Evolutionary conservation across 1,284 basidiomycete genomes (phyloP).

Genomic region (Moesziomyces sp.): DNA sequence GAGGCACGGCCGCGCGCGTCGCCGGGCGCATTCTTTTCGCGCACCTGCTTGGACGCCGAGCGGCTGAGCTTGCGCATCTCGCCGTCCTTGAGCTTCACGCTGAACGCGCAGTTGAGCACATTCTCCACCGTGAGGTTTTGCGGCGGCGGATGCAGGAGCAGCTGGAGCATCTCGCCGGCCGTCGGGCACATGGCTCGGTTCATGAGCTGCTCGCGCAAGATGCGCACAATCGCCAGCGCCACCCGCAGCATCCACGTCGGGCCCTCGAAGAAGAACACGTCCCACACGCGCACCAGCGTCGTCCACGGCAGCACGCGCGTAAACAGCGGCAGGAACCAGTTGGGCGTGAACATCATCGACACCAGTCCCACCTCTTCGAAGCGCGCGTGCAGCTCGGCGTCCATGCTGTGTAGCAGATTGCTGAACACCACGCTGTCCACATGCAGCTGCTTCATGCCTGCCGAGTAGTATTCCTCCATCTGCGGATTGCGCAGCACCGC

Average conservation of each 20-base stretch:
- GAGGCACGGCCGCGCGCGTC: constrained; percentile 25
- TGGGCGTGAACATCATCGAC: constrained; percentile 62
- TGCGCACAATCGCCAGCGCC: constrained; percentile 78
- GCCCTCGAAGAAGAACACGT: constrained; percentile 81
- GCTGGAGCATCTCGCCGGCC: constrained; percentile 72
- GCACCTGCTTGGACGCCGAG: constrained; percentile 58
- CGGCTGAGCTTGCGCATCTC: constrained; percentile 77
- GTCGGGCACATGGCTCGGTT: constrained; percentile 70
- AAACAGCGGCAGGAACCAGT: constrained; percentile 73
- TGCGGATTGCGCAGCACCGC: constrained; percentile 78
- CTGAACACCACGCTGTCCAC: constrained; percentile 83
- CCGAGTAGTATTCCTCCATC: constrained; percentile 75
- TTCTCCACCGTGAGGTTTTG: constrained; percentile 67
- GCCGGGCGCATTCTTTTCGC: constrained; percentile 40
- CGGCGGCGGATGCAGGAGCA: constrained; percentile 72
- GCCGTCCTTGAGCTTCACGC: constrained; percentile 82
- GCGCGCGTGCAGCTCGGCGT: constrained; percentile 70
- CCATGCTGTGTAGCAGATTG: constrained; percentile 77
- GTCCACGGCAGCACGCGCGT: constrained; percentile 80
- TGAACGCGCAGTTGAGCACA: constrained; percentile 75
- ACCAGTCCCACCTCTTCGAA: constrained; percentile 57
- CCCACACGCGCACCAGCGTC: constrained; percentile 83
- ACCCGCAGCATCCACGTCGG: constrained; percentile 82
- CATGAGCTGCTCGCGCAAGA: constrained; percentile 72
- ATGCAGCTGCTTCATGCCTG: constrained; percentile 78